These are phyloP conservation scores for Nitzschia palea DNA, from an alignment of 108 stramenopile species.

Conservation along the genomic window DNA sequence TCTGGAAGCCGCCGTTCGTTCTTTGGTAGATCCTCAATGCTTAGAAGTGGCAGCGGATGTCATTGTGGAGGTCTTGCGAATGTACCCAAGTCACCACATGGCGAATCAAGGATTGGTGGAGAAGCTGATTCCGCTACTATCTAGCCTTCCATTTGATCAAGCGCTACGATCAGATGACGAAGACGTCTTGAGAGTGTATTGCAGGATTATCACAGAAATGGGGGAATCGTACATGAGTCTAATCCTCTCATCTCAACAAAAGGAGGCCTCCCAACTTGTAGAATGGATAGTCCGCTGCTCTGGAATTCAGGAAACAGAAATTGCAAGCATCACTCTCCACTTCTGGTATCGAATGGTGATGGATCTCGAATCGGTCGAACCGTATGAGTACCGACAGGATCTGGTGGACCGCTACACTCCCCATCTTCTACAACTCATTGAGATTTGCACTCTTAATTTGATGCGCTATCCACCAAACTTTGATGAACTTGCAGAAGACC, in stretches of 20 bases:
- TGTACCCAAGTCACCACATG: slow-evolving; percentile 59
- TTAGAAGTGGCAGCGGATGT: slow-evolving; percentile 87
- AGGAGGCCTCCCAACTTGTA: slow-evolving; percentile 46
- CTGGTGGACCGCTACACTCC: slow-evolving; percentile 71
- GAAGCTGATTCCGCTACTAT: slow-evolving; percentile 71
- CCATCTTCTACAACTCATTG: slow-evolving; percentile 59
- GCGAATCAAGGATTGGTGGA: slow-evolving; percentile 64
- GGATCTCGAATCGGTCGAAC: slow-evolving; percentile 74
- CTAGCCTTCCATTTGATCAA: slow-evolving; percentile 49
- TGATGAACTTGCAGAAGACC: slow-evolving; percentile 62
- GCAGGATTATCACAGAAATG: slow-evolving; percentile 93
- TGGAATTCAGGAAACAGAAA: slow-evolving; percentile 65
- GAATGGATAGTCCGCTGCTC: slow-evolving; percentile 79
- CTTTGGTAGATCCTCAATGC: slow-evolving; percentile 23
- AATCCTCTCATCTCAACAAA: slow-evolving; percentile 48
- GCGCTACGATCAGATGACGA: slow-evolving; percentile 69
- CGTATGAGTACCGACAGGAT: slow-evolving; percentile 79
- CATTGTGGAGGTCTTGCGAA: slow-evolving; percentile 80
- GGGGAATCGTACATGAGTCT: slow-evolving; percentile 92
- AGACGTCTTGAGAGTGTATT: slow-evolving; percentile 83
- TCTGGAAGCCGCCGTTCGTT: slow-evolving; percentile 29
- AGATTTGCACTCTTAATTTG: slow-evolving; percentile 50
- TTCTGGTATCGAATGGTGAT: slow-evolving; percentile 92
- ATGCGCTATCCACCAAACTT: slow-evolving; percentile 67
- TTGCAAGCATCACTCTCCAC: slow-evolving; percentile 84